A percentile compares a stretch with the other conserved stretches of the same genome.
Conservation (phyloP, 331 rosid species). For the Quercus phellos region DNA sequence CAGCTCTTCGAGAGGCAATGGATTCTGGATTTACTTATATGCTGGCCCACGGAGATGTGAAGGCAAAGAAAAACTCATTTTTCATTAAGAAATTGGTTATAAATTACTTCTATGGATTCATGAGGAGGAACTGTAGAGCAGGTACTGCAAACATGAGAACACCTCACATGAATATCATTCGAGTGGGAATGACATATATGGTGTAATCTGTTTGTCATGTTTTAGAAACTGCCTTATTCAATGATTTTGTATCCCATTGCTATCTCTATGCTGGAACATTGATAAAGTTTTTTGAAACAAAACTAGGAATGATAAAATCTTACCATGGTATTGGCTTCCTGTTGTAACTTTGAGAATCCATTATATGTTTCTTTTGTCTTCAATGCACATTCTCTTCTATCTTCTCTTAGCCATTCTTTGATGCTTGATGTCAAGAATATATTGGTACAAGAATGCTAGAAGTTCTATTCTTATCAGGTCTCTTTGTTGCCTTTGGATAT, state of each 20-base stretch:
- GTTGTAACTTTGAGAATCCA: neutral
- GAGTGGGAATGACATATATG: constrained; percentile 89
- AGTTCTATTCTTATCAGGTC: too few relatives aligned
- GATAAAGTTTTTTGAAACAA: neutral
- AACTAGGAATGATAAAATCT: neutral
- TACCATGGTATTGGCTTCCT: neutral
- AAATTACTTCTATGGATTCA: constrained; percentile 83
- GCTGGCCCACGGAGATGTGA: constrained; percentile 82
- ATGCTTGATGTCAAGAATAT: too few relatives aligned
- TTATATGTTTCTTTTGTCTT: neutral
- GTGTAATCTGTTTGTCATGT: constrained; percentile 38
- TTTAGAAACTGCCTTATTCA: neutral
- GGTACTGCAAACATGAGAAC: constrained; percentile 81
- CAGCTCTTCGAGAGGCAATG: constrained; percentile 80
- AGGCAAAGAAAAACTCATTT: constrained; percentile 81
- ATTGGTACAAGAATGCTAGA: too few relatives aligned
- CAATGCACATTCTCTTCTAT: constrained; percentile 6
- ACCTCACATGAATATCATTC: constrained; percentile 87
- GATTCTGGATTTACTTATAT: constrained; percentile 91
- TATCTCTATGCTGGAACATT: neutral
- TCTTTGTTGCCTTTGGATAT: too few relatives aligned
- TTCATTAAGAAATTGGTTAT: constrained; percentile 75
- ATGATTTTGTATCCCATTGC: neutral
- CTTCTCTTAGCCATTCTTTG: neutral
- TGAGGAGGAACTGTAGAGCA: constrained; percentile 80